Conservation (phyloP, 176 grass and related monocot genomes). For the Bonia amplexicaulis region DNA sequence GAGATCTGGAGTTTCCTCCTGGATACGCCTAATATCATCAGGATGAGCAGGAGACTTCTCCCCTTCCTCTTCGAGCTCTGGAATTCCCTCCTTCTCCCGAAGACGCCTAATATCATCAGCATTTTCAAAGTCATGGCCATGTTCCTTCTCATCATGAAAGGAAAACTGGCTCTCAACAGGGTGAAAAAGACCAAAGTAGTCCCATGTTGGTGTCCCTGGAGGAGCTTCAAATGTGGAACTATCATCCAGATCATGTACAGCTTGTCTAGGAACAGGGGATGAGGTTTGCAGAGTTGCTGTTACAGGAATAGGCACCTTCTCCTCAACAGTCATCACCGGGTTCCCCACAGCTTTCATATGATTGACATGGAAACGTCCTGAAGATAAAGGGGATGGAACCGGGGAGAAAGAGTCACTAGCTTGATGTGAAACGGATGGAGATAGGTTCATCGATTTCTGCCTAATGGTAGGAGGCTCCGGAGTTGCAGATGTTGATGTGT, state of each 20-base stretch:
- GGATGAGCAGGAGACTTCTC: constrained; percentile 44
- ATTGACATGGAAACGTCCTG: constrained; percentile 61
- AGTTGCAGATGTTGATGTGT: constrained; percentile 72
- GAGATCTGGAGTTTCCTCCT: constrained; percentile 49
- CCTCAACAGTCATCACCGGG: constrained; percentile 53
- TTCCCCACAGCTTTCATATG: constrained; percentile 79
- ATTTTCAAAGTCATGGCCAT: constrained; percentile 56
- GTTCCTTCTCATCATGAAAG: constrained; percentile 59
- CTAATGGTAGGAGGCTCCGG: constrained; percentile 42
- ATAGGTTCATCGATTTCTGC: constrained; percentile 49
- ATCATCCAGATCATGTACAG: constrained; percentile 52
- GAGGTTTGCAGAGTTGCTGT: constrained; percentile 63
- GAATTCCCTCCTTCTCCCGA: constrained; percentile 90
- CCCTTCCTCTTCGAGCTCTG: constrained; percentile 88
- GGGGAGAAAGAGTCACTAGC: constrained; percentile 69
- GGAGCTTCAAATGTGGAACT: constrained; percentile 65
- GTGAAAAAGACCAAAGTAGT: constrained; percentile 93
- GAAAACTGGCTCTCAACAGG: constrained; percentile 63
- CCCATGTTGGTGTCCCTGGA: constrained; percentile 67
- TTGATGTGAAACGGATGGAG: constrained; percentile 57
- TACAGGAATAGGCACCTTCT: constrained; percentile 61
- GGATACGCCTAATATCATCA: constrained; percentile 39
- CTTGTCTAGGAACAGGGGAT: constrained; percentile 35
- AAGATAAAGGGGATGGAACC: constrained; percentile 67
- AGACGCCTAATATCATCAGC: constrained; percentile 72